Base-by-base conservation (phyloP, 2,329 filamentous ascomycete species). In the Lecanicillium sp. region DNA sequence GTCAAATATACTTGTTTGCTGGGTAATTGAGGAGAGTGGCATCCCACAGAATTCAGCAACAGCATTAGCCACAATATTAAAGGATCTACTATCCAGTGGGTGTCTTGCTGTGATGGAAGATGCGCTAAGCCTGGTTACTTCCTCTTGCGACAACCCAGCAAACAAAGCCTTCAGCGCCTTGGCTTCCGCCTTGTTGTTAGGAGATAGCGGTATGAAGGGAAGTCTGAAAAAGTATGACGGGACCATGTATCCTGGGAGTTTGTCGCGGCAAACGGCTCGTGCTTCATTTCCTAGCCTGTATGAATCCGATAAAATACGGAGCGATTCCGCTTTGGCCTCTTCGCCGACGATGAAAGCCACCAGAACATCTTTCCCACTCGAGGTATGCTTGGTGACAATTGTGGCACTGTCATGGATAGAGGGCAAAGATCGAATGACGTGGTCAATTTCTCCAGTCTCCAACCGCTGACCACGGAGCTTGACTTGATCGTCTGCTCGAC, bases 371-470 rank as follows among this genome's bases (percentile, higher is more conserved):
- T 85, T 88, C n/a, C 80, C 76, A 43, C 85, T 80, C 5, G 73
- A 75, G 0, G 65, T 69, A 50, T 87, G 82, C 42, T 81, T 83
- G 4, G 67, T 59, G 1, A 95, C 85, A 12, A 94, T 63, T 0
- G 88, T 94, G 3, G 79, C 78, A 0, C 85, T 79, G 48, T 94
- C 85, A 12, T 72, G 65, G 8, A 92, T 62, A 1, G 63, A 63
- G 0, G 57, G 45, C 0, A 76, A 68, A 15, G 73, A 66, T 33
- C 78, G 79, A 49, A 95, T 86, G 8, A 83, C 76, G 35, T 89
- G 80, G 49, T 94, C 92, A 57, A 95, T 94, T 62, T 96, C 89
- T 1, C 83, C 85, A 43, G 94, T 83, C 52, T 96, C 90, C 1
- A 96, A 71, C 12, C 89, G 73, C 56, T 95, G 89, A 0, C 89